Conservation (phyloP, 2,329 filamentous ascomycete genomes). For the Myriosclerotinia duriaeana region DNA sequence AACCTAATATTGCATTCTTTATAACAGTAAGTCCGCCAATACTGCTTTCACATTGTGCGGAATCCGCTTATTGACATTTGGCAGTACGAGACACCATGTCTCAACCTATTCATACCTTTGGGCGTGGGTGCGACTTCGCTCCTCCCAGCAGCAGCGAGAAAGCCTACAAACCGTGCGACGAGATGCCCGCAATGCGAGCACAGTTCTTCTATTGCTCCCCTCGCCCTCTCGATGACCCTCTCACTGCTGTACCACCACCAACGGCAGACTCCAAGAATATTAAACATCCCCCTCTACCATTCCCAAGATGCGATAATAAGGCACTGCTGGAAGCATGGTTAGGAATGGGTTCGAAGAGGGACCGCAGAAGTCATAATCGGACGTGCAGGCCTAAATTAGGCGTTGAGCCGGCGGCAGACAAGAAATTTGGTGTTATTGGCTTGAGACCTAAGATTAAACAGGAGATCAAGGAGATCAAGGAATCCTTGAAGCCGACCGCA, state of each 20-base stretch:
- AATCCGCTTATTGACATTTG: neutral
- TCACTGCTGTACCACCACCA: conserved; percentile 63
- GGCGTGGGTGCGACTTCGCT: conserved; percentile 38
- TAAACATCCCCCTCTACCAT: conserved; percentile 69
- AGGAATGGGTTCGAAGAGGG: conserved; percentile 52
- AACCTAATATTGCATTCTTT: conserved; percentile 6
- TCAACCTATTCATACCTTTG: conserved; percentile 38
- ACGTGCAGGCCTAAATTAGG: conserved; percentile 12
- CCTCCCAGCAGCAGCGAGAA: conserved; percentile 15
- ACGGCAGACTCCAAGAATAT: conserved; percentile 51
- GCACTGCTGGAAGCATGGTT: conserved; percentile 78
- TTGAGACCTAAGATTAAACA: conserved; percentile 7
- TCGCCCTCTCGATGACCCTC: conserved; percentile 81
- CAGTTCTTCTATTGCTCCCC: conserved; percentile 86
- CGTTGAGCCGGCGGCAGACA: conserved; percentile 6
- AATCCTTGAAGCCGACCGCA: neutral
- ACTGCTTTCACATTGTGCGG: neutral
- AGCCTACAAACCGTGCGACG: conserved; percentile 39
- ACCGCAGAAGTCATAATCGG: conserved; percentile 50
- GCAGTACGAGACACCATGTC: conserved; percentile 35
- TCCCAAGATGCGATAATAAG: conserved; percentile 75
- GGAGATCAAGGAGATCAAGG: conserved; percentile 3
- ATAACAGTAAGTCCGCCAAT: conserved; percentile 15
- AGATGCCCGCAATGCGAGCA: conserved; percentile 59
- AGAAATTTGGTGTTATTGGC: neutral